phyloP scores from a whole-genome alignment of 129 eudicot species.

The Arctium minus region DNA sequence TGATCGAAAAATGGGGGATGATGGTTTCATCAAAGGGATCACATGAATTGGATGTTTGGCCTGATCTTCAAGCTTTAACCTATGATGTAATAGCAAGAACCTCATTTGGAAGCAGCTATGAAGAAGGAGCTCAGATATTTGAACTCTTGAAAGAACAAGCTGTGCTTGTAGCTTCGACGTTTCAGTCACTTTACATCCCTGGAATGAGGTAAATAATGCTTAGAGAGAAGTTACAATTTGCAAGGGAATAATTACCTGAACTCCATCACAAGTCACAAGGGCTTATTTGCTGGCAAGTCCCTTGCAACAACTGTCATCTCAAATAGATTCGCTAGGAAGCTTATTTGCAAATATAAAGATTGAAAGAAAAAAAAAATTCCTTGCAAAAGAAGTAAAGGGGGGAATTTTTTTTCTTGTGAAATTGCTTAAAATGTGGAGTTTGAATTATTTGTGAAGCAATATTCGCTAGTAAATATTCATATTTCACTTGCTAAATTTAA shows the following conservation, averaged over 20 bases:
- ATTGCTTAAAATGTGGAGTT: too few relatives aligned
- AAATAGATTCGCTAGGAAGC: too few relatives aligned
- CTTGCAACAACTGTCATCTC: too few relatives aligned
- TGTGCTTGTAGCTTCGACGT: slow-evolving; percentile 15
- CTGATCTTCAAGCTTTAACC: slow-evolving; percentile 30
- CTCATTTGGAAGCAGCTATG: slow-evolving; percentile 32
- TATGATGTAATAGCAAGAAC: slow-evolving; percentile 30
- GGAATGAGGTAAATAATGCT: slow-evolving; percentile 15
- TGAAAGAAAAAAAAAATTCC: too few relatives aligned
- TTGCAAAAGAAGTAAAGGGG: too few relatives aligned
- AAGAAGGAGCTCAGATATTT: slow-evolving; percentile 30
- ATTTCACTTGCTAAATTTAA: too few relatives aligned
- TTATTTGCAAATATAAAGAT: too few relatives aligned
- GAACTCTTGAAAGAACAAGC: slow-evolving; percentile 29
- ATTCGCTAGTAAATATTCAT: too few relatives aligned
- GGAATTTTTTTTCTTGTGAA: too few relatives aligned
- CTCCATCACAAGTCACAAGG: neutral
- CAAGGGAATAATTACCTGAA: neutral
- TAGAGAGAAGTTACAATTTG: neutral
- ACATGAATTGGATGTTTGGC: slow-evolving; percentile 34
- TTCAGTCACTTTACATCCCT: slow-evolving; percentile 27
- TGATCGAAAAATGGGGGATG: slow-evolving; percentile 27
- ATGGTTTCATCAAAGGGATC: slow-evolving; percentile 14
- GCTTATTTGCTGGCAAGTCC: neutral
- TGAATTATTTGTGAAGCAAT: too few relatives aligned